Evolutionary conservation across 371 early-diverging fungal species (phyloP), one percentile per base, ranked within the genome.

Genomic region (Choanephora cucurbitarum): DNA sequence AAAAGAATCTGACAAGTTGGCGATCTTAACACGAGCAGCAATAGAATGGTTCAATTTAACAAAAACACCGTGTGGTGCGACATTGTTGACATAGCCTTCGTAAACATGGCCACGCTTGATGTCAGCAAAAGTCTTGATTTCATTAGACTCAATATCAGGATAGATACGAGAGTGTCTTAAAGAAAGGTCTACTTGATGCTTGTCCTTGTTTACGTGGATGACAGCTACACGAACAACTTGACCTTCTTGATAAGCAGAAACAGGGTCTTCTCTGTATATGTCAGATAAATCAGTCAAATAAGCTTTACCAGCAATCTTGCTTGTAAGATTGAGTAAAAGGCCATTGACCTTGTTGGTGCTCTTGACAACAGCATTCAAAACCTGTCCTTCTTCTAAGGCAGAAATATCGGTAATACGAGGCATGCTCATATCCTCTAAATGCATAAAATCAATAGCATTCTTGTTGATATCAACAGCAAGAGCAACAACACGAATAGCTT

Each of bases 1-100:
- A 61, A 79, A 94, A 33, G 84, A 87, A 70, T 96, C 96, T 0
- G 88, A 87, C n/a, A 97, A 56, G 58, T 95, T 89, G 42, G 84
- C 79, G 67, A 96, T 92, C 75, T 91, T 87, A 46, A 94, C 91
- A 52, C 93, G 86, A 15, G 83, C 97, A 50, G 70, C 69, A 39
- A 91, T 49, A 15, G 72, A 60, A 43, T 81, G 83, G 34, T 83
- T 83, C 19, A 93, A 59, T n/a, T 76, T 59, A 31, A 96, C 81
- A 70, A 94, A 94, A 33, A 84, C 73, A 55, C 96, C 96, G 33
- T 78, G 79, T 23, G 87, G 79, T 10, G 85, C 76, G 22, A 93
- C 77, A 53, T 80, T 84, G 41, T 80, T 79, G 44, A 96, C 81
- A 62, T 88, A 93, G 3, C 94, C 95, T 14, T 70, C 72, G 6